A percentile compares a stretch with the other conserved stretches of the same genome.
Evolutionary conservation across 2,329 filamentous ascomycete species (phyloP).

Genomic region (Cadophora sp.): DNA sequence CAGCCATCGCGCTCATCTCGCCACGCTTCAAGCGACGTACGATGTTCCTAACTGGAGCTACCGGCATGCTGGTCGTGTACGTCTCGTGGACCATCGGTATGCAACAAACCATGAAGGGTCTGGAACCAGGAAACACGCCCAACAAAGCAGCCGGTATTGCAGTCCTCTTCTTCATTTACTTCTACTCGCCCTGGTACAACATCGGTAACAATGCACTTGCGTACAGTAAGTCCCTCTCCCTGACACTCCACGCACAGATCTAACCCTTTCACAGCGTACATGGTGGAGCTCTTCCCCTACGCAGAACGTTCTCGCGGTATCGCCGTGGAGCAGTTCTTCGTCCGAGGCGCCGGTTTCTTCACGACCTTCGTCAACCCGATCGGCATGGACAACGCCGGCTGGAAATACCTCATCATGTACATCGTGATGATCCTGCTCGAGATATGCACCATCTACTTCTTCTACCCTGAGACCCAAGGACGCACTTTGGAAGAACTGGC

Average conservation of each 20-base stretch:
- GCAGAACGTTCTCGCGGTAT: constrained; percentile 42
- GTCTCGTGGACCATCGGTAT: constrained; percentile 61
- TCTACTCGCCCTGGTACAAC: constrained; percentile 66
- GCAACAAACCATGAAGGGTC: constrained; percentile 41
- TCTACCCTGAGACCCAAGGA: constrained; percentile 53
- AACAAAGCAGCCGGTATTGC: constrained; percentile 38
- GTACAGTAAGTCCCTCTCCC: constrained; percentile 54
- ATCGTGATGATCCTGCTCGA: constrained; percentile 51
- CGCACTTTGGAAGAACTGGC: constrained; percentile 54
- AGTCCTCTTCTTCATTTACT: constrained; percentile 64
- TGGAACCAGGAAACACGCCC: constrained; percentile 45
- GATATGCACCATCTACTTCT: constrained; percentile 50
- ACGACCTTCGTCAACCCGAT: constrained; percentile 55
- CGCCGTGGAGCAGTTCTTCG: constrained; percentile 43
- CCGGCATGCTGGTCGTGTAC: constrained; percentile 59
- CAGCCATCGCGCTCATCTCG: constrained; percentile 50
- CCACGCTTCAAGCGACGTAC: constrained; percentile 53
- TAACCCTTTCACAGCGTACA: constrained; percentile 50
- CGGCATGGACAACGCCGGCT: constrained; percentile 48
- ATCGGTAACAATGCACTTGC: constrained; percentile 70
- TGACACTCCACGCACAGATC: neutral
- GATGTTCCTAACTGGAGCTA: constrained; percentile 61
- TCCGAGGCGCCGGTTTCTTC: constrained; percentile 54
- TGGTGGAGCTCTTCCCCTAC: constrained; percentile 66
- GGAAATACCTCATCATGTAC: constrained; percentile 54